Evolutionary conservation across 2,329 filamentous ascomycete species (phyloP).

Genomic region (Phialophora tarda): DNA sequence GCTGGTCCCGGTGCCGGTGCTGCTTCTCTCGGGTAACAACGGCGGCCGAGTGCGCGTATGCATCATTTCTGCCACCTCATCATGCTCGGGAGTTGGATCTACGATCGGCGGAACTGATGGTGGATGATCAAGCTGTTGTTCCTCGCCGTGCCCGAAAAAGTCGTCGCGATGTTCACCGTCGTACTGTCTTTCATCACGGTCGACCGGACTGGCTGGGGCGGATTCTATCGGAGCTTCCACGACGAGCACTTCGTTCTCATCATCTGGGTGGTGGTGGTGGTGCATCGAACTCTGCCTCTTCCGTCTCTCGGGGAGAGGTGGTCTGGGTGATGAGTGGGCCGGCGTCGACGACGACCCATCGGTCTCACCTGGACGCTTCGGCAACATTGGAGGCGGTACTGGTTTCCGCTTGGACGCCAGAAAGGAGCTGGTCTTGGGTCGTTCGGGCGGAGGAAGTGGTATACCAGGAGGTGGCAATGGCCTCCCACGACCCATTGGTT

Average conservation of each 20-base stretch:
- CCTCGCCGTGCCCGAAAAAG: constrained; percentile 39
- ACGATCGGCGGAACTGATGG: neutral
- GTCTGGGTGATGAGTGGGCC: constrained; percentile 42
- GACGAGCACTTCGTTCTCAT: constrained; percentile 62
- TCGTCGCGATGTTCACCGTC: constrained; percentile 31
- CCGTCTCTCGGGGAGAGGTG: constrained; percentile 53
- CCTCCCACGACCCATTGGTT: constrained; percentile 82
- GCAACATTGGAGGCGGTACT: constrained; percentile 53
- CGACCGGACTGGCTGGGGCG: constrained; percentile 60
- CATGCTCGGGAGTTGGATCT: neutral
- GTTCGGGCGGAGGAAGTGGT: constrained; percentile 73
- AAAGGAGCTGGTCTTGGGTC: constrained; percentile 62
- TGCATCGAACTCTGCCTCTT: constrained; percentile 49
- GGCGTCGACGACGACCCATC: constrained; percentile 28
- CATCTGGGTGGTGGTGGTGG: constrained; percentile 15
- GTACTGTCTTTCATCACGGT: constrained; percentile 34
- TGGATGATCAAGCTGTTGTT: neutral
- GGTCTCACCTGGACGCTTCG: constrained; percentile 41
- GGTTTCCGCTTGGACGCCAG: constrained; percentile 70
- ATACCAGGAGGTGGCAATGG: constrained; percentile 81
- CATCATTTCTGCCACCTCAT: constrained; percentile 3
- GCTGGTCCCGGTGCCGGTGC: neutral
- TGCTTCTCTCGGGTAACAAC: constrained; percentile 7
- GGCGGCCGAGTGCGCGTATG: constrained; percentile 3
- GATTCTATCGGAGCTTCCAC: constrained; percentile 70